Base-by-base conservation (phyloP, 177 flowering plant genomes). In the Tripterygium wilfordii region DNA sequence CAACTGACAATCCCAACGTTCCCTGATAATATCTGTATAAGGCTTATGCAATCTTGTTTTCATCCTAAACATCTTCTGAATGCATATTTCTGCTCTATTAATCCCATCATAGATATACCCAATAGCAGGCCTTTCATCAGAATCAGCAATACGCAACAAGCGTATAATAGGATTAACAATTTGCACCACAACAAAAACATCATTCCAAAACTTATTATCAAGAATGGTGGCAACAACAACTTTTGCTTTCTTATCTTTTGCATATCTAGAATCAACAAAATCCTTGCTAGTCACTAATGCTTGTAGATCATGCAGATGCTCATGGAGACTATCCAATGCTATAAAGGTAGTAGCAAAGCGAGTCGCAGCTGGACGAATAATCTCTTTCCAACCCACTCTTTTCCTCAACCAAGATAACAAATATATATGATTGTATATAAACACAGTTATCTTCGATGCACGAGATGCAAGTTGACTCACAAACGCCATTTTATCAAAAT, bases 261-360 rank as follows among this genome's bases (percentile, higher is more conserved):
- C n/a, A 36, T 16, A 36, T 36, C 21, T 3, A n/a, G 40, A 7
- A 9, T 17, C 21, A 9, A 36, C 19, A 36, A 36, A n/a, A n/a
- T n/a, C n/a, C n/a, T n/a, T n/a, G 5, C 9, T 9, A 10, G 40
- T 36, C 19, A 36, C 45, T 17, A 42, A 1, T 14, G 45, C 45
- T 42, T 42, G 45, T 10, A 42, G 25, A 13, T 42, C 45, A 42
- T 24, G 13, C 16, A 13, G 23, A 24, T 45, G 49, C 22, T 27
- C 49, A 30, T 45, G n/a, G 2, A 45, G 3, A 10, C 35, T 27
- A 16, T 15, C 9, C 22, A 45, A 30, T 2, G 36, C 33, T 27
- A 19, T 19, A 18, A 45, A 45, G 16, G 49, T 45, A 16, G 49
- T 45, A 6, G 49, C 49, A 29, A 45, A 45, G 17, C 14, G 36